These are phyloP conservation scores for Pelargonium cotyledonis DNA, from an alignment of 441 rosid species.

Conservation along the genomic window DNA sequence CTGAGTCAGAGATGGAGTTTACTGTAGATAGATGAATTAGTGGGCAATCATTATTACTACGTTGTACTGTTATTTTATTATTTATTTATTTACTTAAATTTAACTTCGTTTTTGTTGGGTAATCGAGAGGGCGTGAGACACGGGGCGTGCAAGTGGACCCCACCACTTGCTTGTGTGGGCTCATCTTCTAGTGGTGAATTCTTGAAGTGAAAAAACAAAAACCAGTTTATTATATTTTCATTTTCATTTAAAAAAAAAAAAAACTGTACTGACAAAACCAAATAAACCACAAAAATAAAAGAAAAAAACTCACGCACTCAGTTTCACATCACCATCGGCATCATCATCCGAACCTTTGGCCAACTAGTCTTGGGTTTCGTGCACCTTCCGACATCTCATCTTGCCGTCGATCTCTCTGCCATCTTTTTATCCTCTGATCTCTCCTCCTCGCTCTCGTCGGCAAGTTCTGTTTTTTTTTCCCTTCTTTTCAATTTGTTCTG, in stretches of 20 bases:
- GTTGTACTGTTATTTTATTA: neutral
- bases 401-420: slow-evolving; percentile 11
- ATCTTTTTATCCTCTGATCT: neutral
- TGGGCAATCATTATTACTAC: slow-evolving; percentile 5
- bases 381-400: slow-evolving; percentile 19
- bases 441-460: slow-evolving; percentile 3
- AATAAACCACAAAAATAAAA: slow-evolving; percentile 8
- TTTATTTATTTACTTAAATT: neutral
- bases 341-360: slow-evolving; percentile 21
- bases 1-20: too few species aligned
- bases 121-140: neutral
- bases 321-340: slow-evolving; percentile 27
- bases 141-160: neutral
- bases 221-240: neutral
- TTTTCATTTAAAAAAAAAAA: too few species aligned
- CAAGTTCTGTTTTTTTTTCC: slow-evolving; percentile 11
- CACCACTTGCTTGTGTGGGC: neutral
- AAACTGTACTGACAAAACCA: neutral
- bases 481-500: neutral
- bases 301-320: slow-evolving; percentile 20
- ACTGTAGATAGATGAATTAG: neutral
- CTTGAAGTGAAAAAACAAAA: neutral
- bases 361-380: slow-evolving; percentile 15
- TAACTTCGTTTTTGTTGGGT: neutral
- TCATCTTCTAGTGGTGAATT: neutral